These are phyloP conservation scores for Suhomyces guaymorum DNA, from an alignment of 1,139 yeast genomes.

Conservation along the genomic window DNA sequence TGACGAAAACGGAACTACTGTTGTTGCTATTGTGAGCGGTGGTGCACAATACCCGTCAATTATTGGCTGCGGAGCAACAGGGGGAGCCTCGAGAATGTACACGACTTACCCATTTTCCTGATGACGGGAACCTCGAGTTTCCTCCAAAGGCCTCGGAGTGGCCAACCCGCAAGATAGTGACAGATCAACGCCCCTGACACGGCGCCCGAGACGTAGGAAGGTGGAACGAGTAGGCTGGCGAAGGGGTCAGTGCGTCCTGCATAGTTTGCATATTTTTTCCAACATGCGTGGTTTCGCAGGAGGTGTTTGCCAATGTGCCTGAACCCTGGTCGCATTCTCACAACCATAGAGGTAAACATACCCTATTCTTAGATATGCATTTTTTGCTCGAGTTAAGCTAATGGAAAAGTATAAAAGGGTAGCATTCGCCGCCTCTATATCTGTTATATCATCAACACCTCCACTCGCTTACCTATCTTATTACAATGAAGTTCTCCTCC, in stretches of 20 bases:
- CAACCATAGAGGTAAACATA: constrained; percentile 7
- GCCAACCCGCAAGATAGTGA: no score
- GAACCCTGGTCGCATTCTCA: constrained; percentile 5
- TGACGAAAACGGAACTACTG: not conserved
- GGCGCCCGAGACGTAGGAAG: no score
- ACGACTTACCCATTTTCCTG: no score
- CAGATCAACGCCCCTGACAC: no score
- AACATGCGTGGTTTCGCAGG: constrained; percentile 1
- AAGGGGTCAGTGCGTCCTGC: constrained; percentile 4
- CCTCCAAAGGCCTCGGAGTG: no score
- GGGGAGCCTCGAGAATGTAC: no score
- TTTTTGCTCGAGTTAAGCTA: not conserved
- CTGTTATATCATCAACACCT: constrained; percentile 11
- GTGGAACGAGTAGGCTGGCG: constrained; percentile 1
- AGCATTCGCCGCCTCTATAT: not conserved
- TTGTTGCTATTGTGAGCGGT: not conserved
- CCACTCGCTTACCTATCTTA: constrained; percentile 37
- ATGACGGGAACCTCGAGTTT: no score
- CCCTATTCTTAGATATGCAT: constrained; percentile 13
- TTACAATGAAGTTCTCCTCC: constrained; percentile 29
- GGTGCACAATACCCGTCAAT: not conserved
- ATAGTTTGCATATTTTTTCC: constrained; percentile 2
- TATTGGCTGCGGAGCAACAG: not conserved
- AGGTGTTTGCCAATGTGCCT: constrained; percentile 1
- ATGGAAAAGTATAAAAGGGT: constrained; percentile 14